Conservation (phyloP, 2,329 filamentous ascomycete genomes). For the Monosporascus ibericus region DNA sequence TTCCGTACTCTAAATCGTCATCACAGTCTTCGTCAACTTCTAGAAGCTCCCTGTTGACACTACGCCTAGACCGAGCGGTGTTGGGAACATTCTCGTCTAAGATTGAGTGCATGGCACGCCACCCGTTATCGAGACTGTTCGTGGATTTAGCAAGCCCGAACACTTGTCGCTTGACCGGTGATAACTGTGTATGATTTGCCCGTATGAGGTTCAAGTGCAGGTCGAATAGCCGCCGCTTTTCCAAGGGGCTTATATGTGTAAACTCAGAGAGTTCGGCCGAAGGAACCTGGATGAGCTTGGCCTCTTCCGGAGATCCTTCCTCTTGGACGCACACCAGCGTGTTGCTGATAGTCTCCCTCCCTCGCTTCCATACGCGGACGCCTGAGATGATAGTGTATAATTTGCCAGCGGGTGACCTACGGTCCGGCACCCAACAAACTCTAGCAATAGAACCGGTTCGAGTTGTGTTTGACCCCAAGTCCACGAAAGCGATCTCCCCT, state of each 20-base stretch:
- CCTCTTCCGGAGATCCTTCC: neutral
- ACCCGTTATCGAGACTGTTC: neutral
- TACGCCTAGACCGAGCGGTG: neutral
- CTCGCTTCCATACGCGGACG: neutral
- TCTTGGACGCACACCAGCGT: neutral
- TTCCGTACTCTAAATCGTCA: neutral
- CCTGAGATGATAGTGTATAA: conserved; percentile 21
- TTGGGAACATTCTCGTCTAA: neutral
- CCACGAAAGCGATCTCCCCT: conserved; percentile 12
- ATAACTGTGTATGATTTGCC: neutral
- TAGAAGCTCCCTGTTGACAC: neutral
- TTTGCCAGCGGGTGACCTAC: conserved; percentile 8
- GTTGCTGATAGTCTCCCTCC: neutral
- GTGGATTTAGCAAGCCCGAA: neutral
- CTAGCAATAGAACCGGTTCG: conserved; percentile 6
- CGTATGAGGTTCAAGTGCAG: neutral
- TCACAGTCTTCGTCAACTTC: neutral
- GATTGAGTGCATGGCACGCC: neutral
- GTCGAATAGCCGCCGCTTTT: neutral
- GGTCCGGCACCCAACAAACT: conserved; percentile 22
- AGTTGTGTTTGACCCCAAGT: conserved; percentile 11
- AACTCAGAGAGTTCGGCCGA: neutral
- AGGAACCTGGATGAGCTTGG: neutral
- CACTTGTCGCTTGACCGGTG: neutral
- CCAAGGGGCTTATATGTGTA: neutral